Evolutionary conservation across 1,139 yeast genomes (phyloP), one percentile per base, ranked within the genome.

Genomic region (Sugiyamaella paludigena): DNA sequence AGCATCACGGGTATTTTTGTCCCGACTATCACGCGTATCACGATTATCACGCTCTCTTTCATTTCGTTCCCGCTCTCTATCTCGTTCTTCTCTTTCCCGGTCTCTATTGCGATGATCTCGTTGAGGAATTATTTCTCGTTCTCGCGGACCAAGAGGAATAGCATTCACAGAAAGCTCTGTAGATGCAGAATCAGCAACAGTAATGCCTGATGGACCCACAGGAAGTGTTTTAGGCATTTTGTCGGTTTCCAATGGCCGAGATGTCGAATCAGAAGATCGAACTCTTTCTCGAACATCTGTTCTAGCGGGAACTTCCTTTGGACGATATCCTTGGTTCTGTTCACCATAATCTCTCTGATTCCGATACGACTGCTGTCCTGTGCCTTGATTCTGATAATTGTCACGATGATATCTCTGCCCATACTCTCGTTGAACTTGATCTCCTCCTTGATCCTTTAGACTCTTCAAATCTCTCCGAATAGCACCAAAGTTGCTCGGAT

Each of bases 11-110:
- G 37, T 34, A n/a, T n/a, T n/a, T n/a, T 19, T 19, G 4, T 35
- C 38, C 9, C 38, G 26, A 28, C 7, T 8, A 35, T 35, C 38
- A 3, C 38, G 38, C 3, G 3, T 35, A 35, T n/a, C 24, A 16
- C 16, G 16, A 30, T 7, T 30, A 12, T 30, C 12, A 40, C 45
- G 26, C 19, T 41, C 45, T 4, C 45, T 36, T 43, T 24, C 55
- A 32, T 40, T 27, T 30, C 12, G 27, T 29, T 52, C 49, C 24
- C 52, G 49, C 15, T 51, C 55, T 9, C 50, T 43, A 4, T 49
- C 54, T 5, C 49, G 39, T 3, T 40, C 40, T 2, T 41, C 47
- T 10, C 52, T 13, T 8, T 49, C 55, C 11, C 53, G 52, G 12
- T 53, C 55, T 4, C 51, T 47, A 26, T 45, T 47, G 2, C 49